A percentile compares a stretch with the other conserved stretches of the same genome.
Conservation (phyloP, 129 eudicot species). For the Solidago caesia region DNA sequence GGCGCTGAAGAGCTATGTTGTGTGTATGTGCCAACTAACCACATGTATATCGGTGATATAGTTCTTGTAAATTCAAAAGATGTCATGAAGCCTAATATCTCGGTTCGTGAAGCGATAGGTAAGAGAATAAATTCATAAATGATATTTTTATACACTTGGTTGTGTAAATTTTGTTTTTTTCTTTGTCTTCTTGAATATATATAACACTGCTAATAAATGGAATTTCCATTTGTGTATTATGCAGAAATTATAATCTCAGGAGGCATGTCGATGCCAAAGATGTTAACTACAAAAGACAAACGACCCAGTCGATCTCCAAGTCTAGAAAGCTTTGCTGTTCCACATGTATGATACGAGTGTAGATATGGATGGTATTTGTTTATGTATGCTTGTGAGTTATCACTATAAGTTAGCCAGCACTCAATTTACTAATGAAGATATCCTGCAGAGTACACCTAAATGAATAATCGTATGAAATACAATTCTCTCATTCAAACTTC, state of each 20-base stretch:
- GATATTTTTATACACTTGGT: neutral
- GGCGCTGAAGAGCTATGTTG: constrained; percentile 74
- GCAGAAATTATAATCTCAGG: constrained; percentile 88
- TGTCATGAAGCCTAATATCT: constrained; percentile 69
- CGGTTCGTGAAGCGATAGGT: constrained; percentile 89
- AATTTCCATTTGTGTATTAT: neutral
- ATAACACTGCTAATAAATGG: neutral
- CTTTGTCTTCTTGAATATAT: neutral
- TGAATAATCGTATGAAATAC: neutral
- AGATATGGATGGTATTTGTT: neutral
- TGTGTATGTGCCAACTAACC: constrained; percentile 86
- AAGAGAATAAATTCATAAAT: constrained; percentile 17
- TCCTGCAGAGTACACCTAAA: neutral
- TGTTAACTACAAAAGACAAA: constrained; percentile 48
- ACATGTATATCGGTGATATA: constrained; percentile 76
- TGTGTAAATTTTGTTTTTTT: neutral
- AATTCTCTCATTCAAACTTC: neutral
- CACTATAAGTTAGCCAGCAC: neutral
- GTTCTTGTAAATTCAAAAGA: constrained; percentile 70
- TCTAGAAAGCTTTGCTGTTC: constrained; percentile 45
- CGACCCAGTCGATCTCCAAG: constrained; percentile 44
- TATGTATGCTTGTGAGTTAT: constrained; percentile 1
- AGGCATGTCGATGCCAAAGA: constrained; percentile 81
- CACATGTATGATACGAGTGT: constrained; percentile 41
- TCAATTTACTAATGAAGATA: neutral